Conservation (phyloP, 2,329 filamentous ascomycete genomes). For the Phoma herbarum region DNA sequence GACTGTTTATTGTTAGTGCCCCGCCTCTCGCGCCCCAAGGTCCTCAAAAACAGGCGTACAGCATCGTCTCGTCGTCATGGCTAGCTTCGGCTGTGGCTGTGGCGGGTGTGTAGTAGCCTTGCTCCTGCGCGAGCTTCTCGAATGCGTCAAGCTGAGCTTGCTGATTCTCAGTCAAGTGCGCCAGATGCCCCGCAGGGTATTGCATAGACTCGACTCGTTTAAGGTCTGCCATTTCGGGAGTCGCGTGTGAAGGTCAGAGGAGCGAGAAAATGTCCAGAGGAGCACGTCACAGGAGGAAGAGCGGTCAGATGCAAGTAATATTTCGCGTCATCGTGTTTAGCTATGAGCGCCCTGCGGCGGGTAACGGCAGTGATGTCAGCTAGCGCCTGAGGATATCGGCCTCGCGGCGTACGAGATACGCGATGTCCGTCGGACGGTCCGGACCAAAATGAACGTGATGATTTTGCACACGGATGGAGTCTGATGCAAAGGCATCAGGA, state of each 20-base stretch:
- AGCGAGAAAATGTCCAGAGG: neutral
- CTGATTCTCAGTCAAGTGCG: slow-evolving; percentile 76
- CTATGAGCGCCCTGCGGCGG: slow-evolving; percentile 33
- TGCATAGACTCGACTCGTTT: slow-evolving; percentile 54
- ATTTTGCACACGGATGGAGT: neutral
- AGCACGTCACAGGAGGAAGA: slow-evolving; percentile 16
- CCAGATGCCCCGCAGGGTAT: slow-evolving; percentile 81
- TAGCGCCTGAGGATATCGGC: slow-evolving; percentile 29
- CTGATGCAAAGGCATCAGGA: neutral
- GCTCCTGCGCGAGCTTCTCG: slow-evolving; percentile 72
- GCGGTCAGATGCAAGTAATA: slow-evolving; percentile 24
- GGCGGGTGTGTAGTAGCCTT: slow-evolving; percentile 67
- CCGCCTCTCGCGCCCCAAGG: slow-evolving; percentile 22
- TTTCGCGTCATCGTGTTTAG: slow-evolving; percentile 36
- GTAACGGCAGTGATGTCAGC: slow-evolving; percentile 40
- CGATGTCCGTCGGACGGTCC: slow-evolving; percentile 21
- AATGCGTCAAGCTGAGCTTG: slow-evolving; percentile 73
- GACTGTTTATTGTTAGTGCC: slow-evolving; percentile 61
- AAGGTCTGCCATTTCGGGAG: slow-evolving; percentile 45
- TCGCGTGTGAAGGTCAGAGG: neutral
- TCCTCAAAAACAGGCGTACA: slow-evolving; percentile 60
- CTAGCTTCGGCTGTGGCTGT: slow-evolving; percentile 57
- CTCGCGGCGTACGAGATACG: slow-evolving; percentile 26
- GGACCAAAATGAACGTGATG: slow-evolving; percentile 25
- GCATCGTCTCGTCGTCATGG: slow-evolving; percentile 76